Percentiles rank a stretch among this genome's conserved stretches.
These are phyloP conservation scores for Coniella vitis DNA, from an alignment of 2,329 filamentous ascomycete species.

Conservation along the genomic window DNA sequence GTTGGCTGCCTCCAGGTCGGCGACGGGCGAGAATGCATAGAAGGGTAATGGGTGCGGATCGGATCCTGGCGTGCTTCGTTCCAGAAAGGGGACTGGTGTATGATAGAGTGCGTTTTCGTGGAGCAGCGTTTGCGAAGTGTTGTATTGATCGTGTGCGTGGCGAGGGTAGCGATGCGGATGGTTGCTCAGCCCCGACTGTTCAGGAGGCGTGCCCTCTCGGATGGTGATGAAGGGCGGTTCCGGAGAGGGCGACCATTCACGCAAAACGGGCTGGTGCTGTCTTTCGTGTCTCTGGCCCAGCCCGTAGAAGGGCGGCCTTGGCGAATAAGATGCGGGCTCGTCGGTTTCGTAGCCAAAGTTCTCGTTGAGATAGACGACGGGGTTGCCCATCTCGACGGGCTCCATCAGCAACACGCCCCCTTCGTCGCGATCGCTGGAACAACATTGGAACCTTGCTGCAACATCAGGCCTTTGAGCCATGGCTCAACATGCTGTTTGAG, in stretches of 20 bases:
- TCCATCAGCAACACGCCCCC: background rate
- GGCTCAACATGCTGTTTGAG: slow-evolving; percentile 25
- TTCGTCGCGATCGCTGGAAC: slow-evolving; percentile 8
- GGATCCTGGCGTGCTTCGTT: slow-evolving; percentile 38
- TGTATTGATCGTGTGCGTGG: slow-evolving; percentile 11
- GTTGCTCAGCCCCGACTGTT: no score
- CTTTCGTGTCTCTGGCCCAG: slow-evolving; percentile 6
- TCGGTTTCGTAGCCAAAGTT: slow-evolving; percentile 10
- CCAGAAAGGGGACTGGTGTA: slow-evolving; percentile 27
- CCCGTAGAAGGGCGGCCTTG: slow-evolving; percentile 5
- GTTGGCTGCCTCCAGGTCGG: slow-evolving; percentile 41
- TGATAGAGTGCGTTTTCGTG: slow-evolving; percentile 2
- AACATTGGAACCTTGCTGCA: slow-evolving; percentile 26
- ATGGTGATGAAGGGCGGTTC: slow-evolving; percentile 26
- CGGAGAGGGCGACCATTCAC: slow-evolving; percentile 9
- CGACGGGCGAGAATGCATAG: slow-evolving; percentile 31
- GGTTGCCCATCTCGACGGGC: background rate
- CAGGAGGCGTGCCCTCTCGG: slow-evolving; percentile 21
- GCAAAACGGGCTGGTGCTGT: slow-evolving; percentile 6
- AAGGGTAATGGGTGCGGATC: slow-evolving; percentile 9
- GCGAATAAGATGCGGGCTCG: slow-evolving; percentile 2
- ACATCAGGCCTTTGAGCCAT: slow-evolving; percentile 26
- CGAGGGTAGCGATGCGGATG: background rate
- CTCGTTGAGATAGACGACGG: slow-evolving; percentile 6
- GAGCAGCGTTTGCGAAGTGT: slow-evolving; percentile 8